phyloP scores from a whole-genome alignment of 768 basidiomycete genomes.

The Leccinum subtestaceum region DNA sequence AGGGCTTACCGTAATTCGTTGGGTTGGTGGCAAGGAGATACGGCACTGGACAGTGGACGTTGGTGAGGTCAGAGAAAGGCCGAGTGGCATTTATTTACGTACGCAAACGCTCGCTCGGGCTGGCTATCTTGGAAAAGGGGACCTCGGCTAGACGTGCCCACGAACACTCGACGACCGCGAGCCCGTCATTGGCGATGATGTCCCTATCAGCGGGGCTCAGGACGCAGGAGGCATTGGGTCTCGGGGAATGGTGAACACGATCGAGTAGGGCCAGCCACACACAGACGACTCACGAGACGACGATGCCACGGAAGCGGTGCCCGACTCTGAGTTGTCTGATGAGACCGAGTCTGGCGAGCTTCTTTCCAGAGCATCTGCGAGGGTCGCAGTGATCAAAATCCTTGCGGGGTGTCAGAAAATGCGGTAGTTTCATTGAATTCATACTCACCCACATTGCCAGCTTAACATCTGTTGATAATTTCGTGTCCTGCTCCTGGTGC shows the following conservation, averaged over 20 bases:
- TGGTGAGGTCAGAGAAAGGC: not conserved
- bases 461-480: not conserved
- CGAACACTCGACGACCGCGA: conserved; percentile 98
- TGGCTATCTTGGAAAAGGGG: conserved; percentile 90
- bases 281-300: conserved; percentile 76
- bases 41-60: conserved; percentile 58
- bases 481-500: not conserved
- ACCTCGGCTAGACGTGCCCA: conserved; percentile 97
- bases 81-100: conserved; percentile 30
- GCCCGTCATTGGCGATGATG: conserved; percentile 65
- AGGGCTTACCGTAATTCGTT: conserved; percentile 97
- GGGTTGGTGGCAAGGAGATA: conserved; percentile 95
- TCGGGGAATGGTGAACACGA: conserved; percentile 30
- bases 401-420: conserved; percentile 36
- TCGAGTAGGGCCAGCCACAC: not conserved
- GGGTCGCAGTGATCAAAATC: conserved; percentile 99
- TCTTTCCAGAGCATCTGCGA: conserved; percentile 83
- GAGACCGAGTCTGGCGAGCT: conserved; percentile 79
- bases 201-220: conserved; percentile 85
- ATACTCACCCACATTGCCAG: conserved; percentile 94
- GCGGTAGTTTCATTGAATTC: not conserved
- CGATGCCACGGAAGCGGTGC: conserved; percentile 84
- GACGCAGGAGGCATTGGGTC: conserved; percentile 78
- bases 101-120: conserved; percentile 90
- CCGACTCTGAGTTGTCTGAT: conserved; percentile 84